A percentile compares a stretch with the other conserved stretches of the same genome.
These are phyloP conservation scores for Syzygium grande DNA, from an alignment of 345 rosid species.

Conservation along the genomic window DNA sequence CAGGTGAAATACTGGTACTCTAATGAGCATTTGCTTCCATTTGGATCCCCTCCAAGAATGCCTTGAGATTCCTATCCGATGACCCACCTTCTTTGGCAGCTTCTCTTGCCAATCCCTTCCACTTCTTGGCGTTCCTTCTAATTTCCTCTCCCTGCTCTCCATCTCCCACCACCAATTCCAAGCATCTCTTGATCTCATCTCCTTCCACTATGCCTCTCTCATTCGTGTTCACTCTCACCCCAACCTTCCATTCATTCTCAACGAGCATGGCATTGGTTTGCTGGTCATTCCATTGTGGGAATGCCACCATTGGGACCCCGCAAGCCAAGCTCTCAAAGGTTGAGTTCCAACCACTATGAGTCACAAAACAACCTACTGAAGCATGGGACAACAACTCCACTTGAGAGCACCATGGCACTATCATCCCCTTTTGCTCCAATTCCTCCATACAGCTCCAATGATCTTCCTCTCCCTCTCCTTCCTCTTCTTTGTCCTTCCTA, in stretches of 20 bases:
- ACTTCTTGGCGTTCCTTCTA: constrained; percentile 31
- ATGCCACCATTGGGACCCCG: constrained; percentile 59
- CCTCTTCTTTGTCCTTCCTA: constrained; percentile 11
- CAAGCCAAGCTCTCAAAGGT: constrained; percentile 48
- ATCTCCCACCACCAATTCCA: constrained; percentile 45
- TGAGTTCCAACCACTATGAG: constrained; percentile 80
- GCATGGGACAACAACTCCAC: constrained; percentile 47
- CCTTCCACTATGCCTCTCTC: constrained; percentile 35
- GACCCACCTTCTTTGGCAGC: constrained; percentile 47
- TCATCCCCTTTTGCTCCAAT: constrained; percentile 42
- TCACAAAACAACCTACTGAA: constrained; percentile 50
- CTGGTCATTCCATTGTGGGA: constrained; percentile 59
- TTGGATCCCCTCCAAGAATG: background rate
- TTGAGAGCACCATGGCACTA: constrained; percentile 69
- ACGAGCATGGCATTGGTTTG: constrained; percentile 52
- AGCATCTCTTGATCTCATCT: constrained; percentile 48
- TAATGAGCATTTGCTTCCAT: background rate
- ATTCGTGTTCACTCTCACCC: constrained; percentile 36
- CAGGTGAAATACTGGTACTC: background rate
- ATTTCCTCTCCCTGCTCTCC: constrained; percentile 22
- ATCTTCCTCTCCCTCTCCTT: constrained; percentile 13
- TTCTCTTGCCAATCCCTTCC: constrained; percentile 42
- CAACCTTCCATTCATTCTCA: constrained; percentile 44
- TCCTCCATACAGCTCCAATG: constrained; percentile 23
- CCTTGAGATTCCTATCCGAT: constrained; percentile 33